Conservation (phyloP, 2,329 filamentous ascomycete species). For the Geosmithia flava region DNA sequence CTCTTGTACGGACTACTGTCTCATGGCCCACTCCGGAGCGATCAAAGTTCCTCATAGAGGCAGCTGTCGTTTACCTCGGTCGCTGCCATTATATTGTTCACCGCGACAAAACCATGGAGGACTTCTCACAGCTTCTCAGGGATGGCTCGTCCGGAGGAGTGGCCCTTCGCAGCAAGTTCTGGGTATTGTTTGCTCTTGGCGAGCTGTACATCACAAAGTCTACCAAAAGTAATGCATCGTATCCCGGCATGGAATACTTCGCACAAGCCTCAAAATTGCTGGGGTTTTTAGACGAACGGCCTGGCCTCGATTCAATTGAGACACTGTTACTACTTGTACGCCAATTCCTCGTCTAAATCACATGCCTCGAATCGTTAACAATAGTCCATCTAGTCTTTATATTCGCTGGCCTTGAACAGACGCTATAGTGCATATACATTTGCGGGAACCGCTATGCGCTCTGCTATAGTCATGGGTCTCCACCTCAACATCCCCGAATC, state of each 20-base stretch:
- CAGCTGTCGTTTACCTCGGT: conserved; percentile 25
- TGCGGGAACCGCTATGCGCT: conserved; percentile 28
- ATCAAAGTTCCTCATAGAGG: conserved; percentile 15
- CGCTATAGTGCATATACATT: conserved; percentile 28
- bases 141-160: conserved; percentile 18
- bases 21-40: conserved; percentile 6
- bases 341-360: not conserved
- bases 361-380: not conserved
- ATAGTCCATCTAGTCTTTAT: conserved; percentile 27
- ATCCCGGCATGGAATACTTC: conserved; percentile 31
- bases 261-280: conserved; percentile 24
- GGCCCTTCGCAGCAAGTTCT: conserved; percentile 24
- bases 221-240: conserved; percentile 17
- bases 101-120: conserved; percentile 20
- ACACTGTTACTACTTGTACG: conserved; percentile 28
- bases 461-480: conserved; percentile 17
- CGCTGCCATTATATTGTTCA: conserved; percentile 27
- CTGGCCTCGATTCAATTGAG: conserved; percentile 28
- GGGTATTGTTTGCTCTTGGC: conserved; percentile 30
- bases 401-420: conserved; percentile 29
- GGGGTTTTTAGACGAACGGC: conserved; percentile 25
- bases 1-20: conserved; percentile 15
- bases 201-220: conserved; percentile 29
- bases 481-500: conserved; percentile 12
- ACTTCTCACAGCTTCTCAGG: conserved; percentile 22